Evolutionary conservation across 352 stramenopile genomes (phyloP), one percentile per base, ranked within the genome.

Genomic region (Blastocystis sp.): DNA sequence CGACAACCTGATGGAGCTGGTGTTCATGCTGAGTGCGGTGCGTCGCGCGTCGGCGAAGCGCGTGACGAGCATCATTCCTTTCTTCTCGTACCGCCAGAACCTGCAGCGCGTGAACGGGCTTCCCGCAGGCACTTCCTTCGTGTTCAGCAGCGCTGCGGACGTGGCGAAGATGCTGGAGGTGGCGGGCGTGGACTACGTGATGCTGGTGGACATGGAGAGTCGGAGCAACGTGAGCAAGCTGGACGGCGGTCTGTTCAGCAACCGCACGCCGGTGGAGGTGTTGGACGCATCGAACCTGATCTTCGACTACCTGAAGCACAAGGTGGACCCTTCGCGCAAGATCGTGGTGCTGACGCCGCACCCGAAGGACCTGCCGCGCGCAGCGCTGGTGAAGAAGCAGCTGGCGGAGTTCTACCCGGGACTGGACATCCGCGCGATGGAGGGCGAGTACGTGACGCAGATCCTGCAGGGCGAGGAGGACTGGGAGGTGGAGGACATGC

Each of bases 401-500:
- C 92, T 98, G 69, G 40, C 67, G 0, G 96, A 98, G 89, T 94
- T 95, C 67, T 84, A 84, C 32, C n/a, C n/a, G 24, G 42, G 29
- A 0, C 24, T 56, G 42, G 84, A 78, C 21, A 84, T 81, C 18
- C 69, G 87, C 36, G 78, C 49, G 40, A 53, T 44, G 24, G 32
- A 88, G 32, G 84, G 87, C 42, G 84, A 69, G 42, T 73, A 88
- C 21, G 84, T 86, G 36, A 88, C 78, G 34, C 87, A 88, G 29
- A 88, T 88, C 46, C 64, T 63, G 6, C 40, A 32, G 9, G 63
- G 61, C 8, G 53, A 88, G n/a, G 53, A 54, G 18, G 93, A 93
- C 63, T 95, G 95, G 87, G 91, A 95, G 88, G 96, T 98, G 63
- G 94, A 97, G 88, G 90, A 92, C 73, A 98, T 99, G 95, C 95